Evolutionary conservation across 108 stramenopile genomes (phyloP).

Genomic region (Cyclotella atomus): DNA sequence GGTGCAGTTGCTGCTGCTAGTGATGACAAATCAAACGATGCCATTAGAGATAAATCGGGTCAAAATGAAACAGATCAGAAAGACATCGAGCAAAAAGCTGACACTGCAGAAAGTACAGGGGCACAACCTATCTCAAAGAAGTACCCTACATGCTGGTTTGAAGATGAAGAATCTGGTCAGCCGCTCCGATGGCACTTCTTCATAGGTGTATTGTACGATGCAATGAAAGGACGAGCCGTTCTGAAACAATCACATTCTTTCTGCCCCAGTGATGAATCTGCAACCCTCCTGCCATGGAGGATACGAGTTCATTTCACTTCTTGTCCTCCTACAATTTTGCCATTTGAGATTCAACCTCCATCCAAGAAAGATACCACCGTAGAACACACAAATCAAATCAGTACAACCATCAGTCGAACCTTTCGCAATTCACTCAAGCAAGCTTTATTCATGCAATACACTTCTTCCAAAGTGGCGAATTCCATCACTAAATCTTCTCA

Average conservation of each 20-base stretch:
- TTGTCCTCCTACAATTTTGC: conserved; percentile 69
- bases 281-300: conserved; percentile 67
- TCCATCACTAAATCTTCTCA: conserved; percentile 73
- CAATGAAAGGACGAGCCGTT: conserved; percentile 31
- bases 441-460: conserved; percentile 73
- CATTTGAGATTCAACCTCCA: conserved; percentile 45
- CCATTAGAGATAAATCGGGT: neutral
- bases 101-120: neutral
- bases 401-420: conserved; percentile 43
- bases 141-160: conserved; percentile 76
- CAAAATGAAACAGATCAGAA: neutral
- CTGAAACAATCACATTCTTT: neutral
- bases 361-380: neutral
- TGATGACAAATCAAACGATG: neutral
- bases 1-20: neutral
- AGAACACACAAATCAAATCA: conserved; percentile 12
- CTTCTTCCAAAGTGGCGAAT: conserved; percentile 64
- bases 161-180: conserved; percentile 69
- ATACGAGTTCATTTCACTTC: conserved; percentile 78
- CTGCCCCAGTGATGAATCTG: conserved; percentile 1
- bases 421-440: conserved; percentile 89
- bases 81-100: neutral
- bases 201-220: conserved; percentile 77
- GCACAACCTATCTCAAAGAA: neutral
- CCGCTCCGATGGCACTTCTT: conserved; percentile 85